Base-by-base conservation (phyloP, 768 basidiomycete species). In the Megacollybia marginata region DNA sequence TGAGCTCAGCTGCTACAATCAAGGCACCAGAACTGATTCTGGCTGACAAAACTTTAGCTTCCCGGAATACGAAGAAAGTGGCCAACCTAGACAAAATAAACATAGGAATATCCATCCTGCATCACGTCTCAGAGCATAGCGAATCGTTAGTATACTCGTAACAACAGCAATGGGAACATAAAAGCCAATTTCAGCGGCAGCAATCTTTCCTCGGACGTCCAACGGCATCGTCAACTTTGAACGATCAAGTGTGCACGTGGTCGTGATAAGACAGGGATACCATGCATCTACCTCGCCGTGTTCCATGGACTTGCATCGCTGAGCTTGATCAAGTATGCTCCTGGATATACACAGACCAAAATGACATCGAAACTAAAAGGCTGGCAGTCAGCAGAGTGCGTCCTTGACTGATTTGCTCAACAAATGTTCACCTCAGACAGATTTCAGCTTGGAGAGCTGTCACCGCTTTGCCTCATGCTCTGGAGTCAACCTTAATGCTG, bases 361-460 rank as follows among this genome's bases (percentile, higher is more conserved):
- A 72, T 28, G 80, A 83, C 57, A 46, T 76, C 20, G 71, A 76
- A n/a, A 63, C 80, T 10, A 82, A 80, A 62, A 53, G 57, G 1
- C 65, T 68, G 10, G 85, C 88, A 4, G 75, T 90, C 19, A 77
- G 82, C 55, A 73, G 81, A 57, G 92, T 87, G 52, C 50, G 79
- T 69, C 23, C 40, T 35, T 47, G 28, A 47, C 44, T 28, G 23
- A 28, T 6, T 28, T 28, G 23, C 23, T 28, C 23, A 28, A 28
- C 23, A 2, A 6, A 28, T 3, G 6, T 28, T 28, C 6, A 28
- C 23, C 23, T 6, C 23, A 28, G 23, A 45, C 57, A 91, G 89
- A 65, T 92, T 50, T 79, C 87, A 33, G 87, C 88, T 13, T 92
- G 90, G 89, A 83, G 69, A 62, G 77, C 76, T n/a, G 73, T 79